Evolutionary conservation across 1,139 yeast genomes (phyloP).

Genomic region (Debaryomyces singareniensis): DNA sequence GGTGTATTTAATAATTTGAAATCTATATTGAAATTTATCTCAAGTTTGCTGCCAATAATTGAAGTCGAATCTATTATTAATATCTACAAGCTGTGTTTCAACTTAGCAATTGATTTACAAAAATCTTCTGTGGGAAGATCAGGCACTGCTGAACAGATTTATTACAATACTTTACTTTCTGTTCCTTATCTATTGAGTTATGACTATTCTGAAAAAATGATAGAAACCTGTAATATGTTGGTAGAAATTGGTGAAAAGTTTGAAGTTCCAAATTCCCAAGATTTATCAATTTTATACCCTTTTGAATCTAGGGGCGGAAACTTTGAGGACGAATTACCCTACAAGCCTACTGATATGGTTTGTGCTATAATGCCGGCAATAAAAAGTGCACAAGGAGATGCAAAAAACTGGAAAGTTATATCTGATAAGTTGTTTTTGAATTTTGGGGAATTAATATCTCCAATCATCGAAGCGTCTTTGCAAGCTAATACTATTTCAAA

Average conservation of each 20-base stretch:
- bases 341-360: conserved; percentile 46
- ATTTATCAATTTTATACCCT: conserved; percentile 24
- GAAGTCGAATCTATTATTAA: conserved; percentile 45
- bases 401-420: conserved; percentile 20
- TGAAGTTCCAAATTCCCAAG: conserved; percentile 15
- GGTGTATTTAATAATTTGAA: conserved; percentile 74
- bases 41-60: conserved; percentile 57
- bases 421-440: conserved; percentile 26
- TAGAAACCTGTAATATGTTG: conserved; percentile 35
- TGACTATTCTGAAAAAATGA: conserved; percentile 27
- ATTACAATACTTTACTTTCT: conserved; percentile 55
- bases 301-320: conserved; percentile 29
- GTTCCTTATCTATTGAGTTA: conserved; percentile 63
- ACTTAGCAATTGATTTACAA: conserved; percentile 53
- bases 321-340: conserved; percentile 37
- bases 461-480: conserved; percentile 32
- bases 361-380: conserved; percentile 52
- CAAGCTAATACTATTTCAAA: conserved; percentile 31
- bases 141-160: conserved; percentile 66
- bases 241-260: conserved; percentile 39
- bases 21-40: conserved; percentile 62
- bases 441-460: conserved; percentile 24
- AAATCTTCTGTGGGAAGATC: conserved; percentile 29
- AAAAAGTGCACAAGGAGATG: conserved; percentile 23
- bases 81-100: conserved; percentile 50